These are phyloP conservation scores for Neoboletus magnificus DNA, from an alignment of 768 basidiomycete genomes.

Conservation along the genomic window DNA sequence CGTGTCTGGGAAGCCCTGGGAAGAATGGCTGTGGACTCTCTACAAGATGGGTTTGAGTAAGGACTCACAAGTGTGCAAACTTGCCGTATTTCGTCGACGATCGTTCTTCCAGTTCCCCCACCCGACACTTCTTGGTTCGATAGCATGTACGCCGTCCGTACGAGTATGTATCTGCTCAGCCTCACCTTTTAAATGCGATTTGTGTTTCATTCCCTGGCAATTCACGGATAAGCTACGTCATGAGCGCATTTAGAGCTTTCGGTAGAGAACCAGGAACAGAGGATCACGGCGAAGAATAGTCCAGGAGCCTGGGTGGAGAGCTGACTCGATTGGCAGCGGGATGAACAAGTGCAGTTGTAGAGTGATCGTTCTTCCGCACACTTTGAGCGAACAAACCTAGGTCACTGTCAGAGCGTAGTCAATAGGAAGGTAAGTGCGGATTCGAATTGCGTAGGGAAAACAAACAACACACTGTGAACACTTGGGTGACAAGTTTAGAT, in stretches of 20 bases:
- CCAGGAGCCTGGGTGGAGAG: neutral
- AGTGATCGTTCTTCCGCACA: neutral
- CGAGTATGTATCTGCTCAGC: neutral
- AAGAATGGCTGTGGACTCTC: slow-evolving; percentile 24
- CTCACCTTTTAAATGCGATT: neutral
- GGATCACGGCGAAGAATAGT: no score
- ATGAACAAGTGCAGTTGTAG: neutral
- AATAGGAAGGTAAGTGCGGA: neutral
- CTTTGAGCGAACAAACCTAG: neutral
- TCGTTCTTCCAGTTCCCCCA: neutral
- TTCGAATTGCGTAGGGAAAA: neutral
- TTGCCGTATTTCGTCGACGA: neutral
- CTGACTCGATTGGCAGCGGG: neutral
- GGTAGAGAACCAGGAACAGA: neutral
- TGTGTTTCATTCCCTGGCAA: slow-evolving; percentile 1
- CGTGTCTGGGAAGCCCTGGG: slow-evolving; percentile 20
- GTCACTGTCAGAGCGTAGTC: neutral
- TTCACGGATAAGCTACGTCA: neutral
- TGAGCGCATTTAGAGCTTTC: neutral
- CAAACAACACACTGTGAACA: neutral
- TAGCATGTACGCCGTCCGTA: neutral
- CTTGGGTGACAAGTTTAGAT: neutral
- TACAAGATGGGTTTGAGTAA: neutral
- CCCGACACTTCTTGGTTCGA: neutral
- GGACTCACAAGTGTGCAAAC: neutral